Conservation (phyloP, 768 basidiomycete genomes). For the Asterophora lycoperdoides region DNA sequence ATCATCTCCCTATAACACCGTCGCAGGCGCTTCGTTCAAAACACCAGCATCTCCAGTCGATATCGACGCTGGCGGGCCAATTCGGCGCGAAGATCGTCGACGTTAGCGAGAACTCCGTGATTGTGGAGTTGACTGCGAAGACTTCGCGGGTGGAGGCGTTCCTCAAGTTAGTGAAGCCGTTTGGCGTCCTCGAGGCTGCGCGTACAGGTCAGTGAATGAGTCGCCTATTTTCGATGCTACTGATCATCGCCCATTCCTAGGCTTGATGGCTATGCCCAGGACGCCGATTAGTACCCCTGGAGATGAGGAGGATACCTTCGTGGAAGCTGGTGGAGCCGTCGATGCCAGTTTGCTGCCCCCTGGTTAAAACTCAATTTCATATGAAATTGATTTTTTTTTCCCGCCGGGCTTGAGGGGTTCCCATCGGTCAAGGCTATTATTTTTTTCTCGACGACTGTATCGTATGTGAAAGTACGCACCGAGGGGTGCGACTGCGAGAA, state of each 20-base stretch:
- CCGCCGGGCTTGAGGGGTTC: no score
- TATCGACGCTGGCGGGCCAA: constrained; percentile 77
- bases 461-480: no score
- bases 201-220: constrained; percentile 61
- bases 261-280: constrained; percentile 97
- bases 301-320: constrained; percentile 27
- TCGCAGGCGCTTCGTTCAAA: constrained; percentile 85
- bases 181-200: constrained; percentile 93
- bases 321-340: constrained; percentile 50
- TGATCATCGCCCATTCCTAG: constrained; percentile 34
- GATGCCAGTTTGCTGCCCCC: constrained; percentile 94
- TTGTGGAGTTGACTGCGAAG: constrained; percentile 94
- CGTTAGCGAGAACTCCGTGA: constrained; percentile 90
- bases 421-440: no score
- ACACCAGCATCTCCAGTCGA: constrained; percentile 86
- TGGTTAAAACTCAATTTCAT: constrained; percentile 49
- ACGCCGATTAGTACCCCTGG: constrained; percentile 66
- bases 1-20: constrained; percentile 52
- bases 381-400: no score
- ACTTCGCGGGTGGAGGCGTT: constrained; percentile 90
- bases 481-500: no score
- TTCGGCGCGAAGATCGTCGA: constrained; percentile 94
- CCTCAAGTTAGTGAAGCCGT: constrained; percentile 85
- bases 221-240: constrained; percentile 3
- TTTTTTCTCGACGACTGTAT: neutral